Base-by-base conservation (phyloP, 2,329 filamentous ascomycete species). In the Nemania sp. region DNA sequence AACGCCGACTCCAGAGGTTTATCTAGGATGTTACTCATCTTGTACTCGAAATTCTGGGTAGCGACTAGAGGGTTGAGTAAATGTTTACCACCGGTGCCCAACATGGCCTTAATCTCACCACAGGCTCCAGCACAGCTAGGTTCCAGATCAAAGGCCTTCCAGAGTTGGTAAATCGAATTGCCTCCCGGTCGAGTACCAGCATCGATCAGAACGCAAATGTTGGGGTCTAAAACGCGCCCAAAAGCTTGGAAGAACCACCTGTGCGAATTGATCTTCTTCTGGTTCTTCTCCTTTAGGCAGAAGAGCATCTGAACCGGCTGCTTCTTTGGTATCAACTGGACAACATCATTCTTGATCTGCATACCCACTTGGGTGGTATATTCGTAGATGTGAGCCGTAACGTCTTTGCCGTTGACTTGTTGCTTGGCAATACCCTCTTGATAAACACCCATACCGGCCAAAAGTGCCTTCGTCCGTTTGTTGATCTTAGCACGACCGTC, bases 241-340 rank as follows among this genome's bases (percentile, higher is more conserved):
- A 99, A 99, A 0, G 95, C 96, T 74, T 97, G 92, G 86, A 99
- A 99, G 84, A 99, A 98, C 96, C 96, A 99, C 79, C 96, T 87
- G 80, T 99, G 96, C 0, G 96, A 98, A 79, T 99, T 99, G 88
- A 99, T 99, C 86, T 99, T 99, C 86, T 99, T 99, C 83, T 98
- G 94, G 79, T 99, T 99, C 88, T 98, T 98, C 79, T 99, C 96
- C 84, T 99, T 99, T 69, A 99, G 82, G 80, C 96, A 99, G 85
- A 99, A 99, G 4, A 99, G 88, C 84, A 99, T 92, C 82, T 99
- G 96, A 1, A 99, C 93, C 0, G 96, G 95, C 70, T 96, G 94
- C 68, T 92, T 92, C 77, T 94, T 93, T 54, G 91, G 91, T 70
- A 96, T 93, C 57, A 98, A 85, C 55, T 90, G 87, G 8, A 98